Percentiles rank a stretch among this genome's conserved stretches.
phyloP scores from a whole-genome alignment of 139 green algal species.

The Zygnema cylindricum region DNA sequence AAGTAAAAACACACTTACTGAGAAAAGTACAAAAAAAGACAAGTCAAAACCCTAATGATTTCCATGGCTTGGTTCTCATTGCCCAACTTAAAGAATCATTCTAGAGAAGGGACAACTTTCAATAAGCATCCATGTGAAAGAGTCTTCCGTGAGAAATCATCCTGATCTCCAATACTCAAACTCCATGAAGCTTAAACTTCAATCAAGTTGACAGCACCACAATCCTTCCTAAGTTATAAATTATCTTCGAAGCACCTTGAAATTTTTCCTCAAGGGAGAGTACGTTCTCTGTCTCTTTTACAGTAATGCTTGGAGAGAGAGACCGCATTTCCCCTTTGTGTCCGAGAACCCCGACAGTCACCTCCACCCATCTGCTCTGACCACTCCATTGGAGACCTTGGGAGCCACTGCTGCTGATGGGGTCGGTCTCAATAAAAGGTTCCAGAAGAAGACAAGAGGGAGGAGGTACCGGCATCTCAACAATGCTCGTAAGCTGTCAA shows the following conservation, averaged over 20 bases:
- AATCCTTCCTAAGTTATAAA: neutral
- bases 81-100: too few species aligned
- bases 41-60: too few species aligned
- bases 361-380: slow-evolving; percentile 69
- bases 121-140: too few species aligned
- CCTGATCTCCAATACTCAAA: neutral
- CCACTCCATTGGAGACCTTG: slow-evolving; percentile 65
- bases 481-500: slow-evolving; percentile 36
- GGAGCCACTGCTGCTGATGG: slow-evolving; percentile 34
- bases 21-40: too few species aligned
- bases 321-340: slow-evolving; percentile 63
- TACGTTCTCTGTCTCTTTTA: slow-evolving; percentile 59
- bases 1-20: too few species aligned
- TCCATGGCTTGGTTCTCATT: too few species aligned
- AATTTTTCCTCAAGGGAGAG: slow-evolving; percentile 72
- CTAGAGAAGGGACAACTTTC: too few species aligned
- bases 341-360: slow-evolving; percentile 71
- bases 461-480: slow-evolving; percentile 56
- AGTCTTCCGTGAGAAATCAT: neutral
- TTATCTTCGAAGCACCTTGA: slow-evolving; percentile 64
- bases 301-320: slow-evolving; percentile 64
- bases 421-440: slow-evolving; percentile 70
- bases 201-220: neutral
- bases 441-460: slow-evolving; percentile 65
- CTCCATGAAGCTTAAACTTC: slow-evolving; percentile 1